Conservation (phyloP, 2,329 filamentous ascomycete species). For the Fusarium foetens region DNA sequence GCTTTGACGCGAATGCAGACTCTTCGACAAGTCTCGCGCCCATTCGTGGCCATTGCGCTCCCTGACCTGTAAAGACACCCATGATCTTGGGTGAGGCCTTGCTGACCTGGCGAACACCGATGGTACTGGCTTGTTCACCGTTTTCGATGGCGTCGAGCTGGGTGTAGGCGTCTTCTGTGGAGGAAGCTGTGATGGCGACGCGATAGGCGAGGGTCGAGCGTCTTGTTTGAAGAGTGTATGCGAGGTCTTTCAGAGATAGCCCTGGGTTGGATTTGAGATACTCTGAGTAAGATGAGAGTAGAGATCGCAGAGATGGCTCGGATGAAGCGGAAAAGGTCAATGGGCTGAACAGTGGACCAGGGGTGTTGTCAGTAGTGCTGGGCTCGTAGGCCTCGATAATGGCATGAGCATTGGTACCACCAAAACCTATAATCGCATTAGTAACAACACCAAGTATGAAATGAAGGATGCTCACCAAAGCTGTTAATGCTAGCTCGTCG, state of each 20-base stretch:
- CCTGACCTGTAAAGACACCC: slow-evolving; percentile 50
- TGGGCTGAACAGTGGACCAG: neutral
- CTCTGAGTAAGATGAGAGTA: fast-evolving
- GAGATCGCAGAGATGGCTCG: fast-evolving
- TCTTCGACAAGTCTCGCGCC: slow-evolving; percentile 20
- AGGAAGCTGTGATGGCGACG: neutral
- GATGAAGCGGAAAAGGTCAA: slow-evolving; percentile 4
- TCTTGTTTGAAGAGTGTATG: neutral
- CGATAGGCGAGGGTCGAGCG: neutral
- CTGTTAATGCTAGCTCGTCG: slow-evolving; percentile 47
- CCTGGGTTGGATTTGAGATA: neutral
- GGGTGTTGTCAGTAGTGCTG: fast-evolving
- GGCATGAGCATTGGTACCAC: slow-evolving; percentile 51
- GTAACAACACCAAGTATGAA: neutral
- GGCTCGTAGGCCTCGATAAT: neutral
- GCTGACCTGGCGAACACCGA: fast-evolving
- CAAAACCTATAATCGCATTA: slow-evolving; percentile 32
- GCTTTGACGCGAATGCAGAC: neutral
- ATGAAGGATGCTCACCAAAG: slow-evolving; percentile 43
- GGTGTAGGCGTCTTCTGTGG: neutral
- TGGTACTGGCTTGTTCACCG: fast-evolving
- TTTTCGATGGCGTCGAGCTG: neutral
- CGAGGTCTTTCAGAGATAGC: neutral
- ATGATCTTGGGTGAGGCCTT: neutral
- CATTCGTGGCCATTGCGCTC: slow-evolving; percentile 50